Base-by-base conservation (phyloP, 768 basidiomycete species). In the Lentinula sp. region DNA sequence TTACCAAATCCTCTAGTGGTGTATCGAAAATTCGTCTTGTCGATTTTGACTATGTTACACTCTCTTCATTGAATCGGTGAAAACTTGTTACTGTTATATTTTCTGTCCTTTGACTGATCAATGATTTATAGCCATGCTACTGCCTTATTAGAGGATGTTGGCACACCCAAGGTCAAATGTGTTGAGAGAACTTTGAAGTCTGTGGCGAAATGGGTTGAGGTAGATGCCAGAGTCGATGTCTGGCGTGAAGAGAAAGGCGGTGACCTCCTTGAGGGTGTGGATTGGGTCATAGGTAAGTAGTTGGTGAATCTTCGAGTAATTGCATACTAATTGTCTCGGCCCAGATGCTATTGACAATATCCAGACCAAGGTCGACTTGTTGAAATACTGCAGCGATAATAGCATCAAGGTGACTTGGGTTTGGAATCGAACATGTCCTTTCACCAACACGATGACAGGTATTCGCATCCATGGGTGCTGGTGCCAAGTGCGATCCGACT, bases 311-410 rank as follows among this genome's bases (percentile, higher is more conserved):
- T n/a, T 23, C 8, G 83, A 66, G 18, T 39, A 6, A 5, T 37
- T 64, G n/a, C 49, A 13, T 3, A 13, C 32, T 35, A 23, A 21
- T 51, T 32, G 21, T 45, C 43, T 54, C 56, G 18, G 35, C 34
- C 5, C 67, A 85, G 96, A 99, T 72, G 95, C 95, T 5, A 99
- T 98, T 62, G 96, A 98, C 74, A 98, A 99, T 69, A 96, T 98
- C 63, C 84, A 90, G 51, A 96, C 96, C 0, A 98, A 99, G 71
- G 93, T 97, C 10, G 95, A 98, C 67, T 78, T 98, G 48, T 81
- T 99, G 7, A 86, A 90, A 61, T 89, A 95, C 71, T 99, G 96
- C 67, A 83, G 90, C 66, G 83, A 87, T 59, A 78, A 88, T 64
- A 70, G 79, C 16, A 85, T 98, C 72, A 94, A 91, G 77, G 93